Base-by-base conservation (phyloP, 1,284 basidiomycete species). In the Macrocystidia cucumis region DNA sequence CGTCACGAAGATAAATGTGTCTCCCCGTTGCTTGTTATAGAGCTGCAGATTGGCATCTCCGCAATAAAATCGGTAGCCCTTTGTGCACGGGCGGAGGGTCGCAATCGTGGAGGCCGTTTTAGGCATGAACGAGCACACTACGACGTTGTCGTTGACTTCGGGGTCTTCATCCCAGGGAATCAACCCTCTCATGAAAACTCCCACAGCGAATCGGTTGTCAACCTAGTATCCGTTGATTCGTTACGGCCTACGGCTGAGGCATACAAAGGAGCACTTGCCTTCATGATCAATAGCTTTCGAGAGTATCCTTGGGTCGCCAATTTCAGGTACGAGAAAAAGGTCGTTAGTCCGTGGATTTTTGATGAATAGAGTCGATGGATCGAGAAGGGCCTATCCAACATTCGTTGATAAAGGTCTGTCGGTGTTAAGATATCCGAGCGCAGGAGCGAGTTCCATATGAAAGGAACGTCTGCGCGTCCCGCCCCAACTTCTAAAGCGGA, bases 301-400 rank as follows among this genome's bases (percentile, higher is more conserved):
- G 64, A 70, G 44, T 69, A 80, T 23, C 77, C 66, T 35, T 72
- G 64, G 4, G 63, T 62, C 2, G 72, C 71, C 41, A 69, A 67
- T 13, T 57, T 60, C 3, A 81, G 52, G 49, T 76, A 79, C 35
- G 74, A 68, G 44, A 79, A 81, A 46, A 79, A 81, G 0, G 72
- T 69, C 1, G 60, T 51, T 2, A 72, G 53, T 0, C 77, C 69
- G 37, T 72, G 65, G 14, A 56, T 51, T 12, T 54, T 60, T 0
- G 78, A 79, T 1, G 72, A 69, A 49, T 79, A 80, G 6, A 80
- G 51, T n/a, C 70, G 62, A 40, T 80, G 77, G 28, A 80, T 57
- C 0, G 67, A 62, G 37, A 78, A 62, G 9, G 74, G 72, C 2
- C 61, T 65, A 27, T 64, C 54, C 3, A 81, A 55, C 4, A 65